phyloP scores from a whole-genome alignment of 768 basidiomycete species.

The Auricularia sp. region DNA sequence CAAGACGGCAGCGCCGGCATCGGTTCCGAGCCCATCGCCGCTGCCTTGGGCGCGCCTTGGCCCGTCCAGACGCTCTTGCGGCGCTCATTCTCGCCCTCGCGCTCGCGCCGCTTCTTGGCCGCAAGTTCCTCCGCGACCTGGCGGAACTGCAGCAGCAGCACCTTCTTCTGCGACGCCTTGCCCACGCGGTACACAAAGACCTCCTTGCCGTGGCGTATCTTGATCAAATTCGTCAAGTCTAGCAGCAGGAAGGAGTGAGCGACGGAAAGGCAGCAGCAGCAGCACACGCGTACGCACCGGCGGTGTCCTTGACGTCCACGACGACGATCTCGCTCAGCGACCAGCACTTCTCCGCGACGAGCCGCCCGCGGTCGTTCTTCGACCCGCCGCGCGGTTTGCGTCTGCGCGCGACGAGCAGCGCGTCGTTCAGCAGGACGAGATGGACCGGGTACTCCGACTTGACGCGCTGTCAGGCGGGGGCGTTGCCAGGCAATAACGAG shows the following conservation, averaged over 20 bases:
- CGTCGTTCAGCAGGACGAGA: constrained; percentile 86
- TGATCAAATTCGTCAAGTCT: constrained; percentile 90
- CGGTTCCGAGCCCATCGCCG: background rate
- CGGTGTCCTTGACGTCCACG: constrained; percentile 90
- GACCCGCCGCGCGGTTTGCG: constrained; percentile 47
- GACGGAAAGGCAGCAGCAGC: too few species aligned
- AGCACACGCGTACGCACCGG: constrained; percentile 41
- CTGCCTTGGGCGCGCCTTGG: background rate
- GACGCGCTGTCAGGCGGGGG: background rate
- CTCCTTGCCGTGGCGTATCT: constrained; percentile 87
- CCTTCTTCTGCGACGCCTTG: constrained; percentile 72
- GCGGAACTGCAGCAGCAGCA: constrained; percentile 73
- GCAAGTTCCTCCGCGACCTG: constrained; percentile 88
- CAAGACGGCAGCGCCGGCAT: constrained; percentile 34
- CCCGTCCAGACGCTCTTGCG: constrained; percentile 44
- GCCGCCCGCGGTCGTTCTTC: constrained; percentile 52
- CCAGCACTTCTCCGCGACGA: constrained; percentile 93
- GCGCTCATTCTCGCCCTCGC: constrained; percentile 86
- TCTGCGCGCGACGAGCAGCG: constrained; percentile 77
- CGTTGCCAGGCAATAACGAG: too few species aligned
- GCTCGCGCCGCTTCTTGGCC: constrained; percentile 82
- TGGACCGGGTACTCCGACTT: constrained; percentile 67
- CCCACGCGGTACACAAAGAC: constrained; percentile 91
- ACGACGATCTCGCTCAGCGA: constrained; percentile 88
- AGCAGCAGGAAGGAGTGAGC: background rate